Evolutionary conservation across 805 yeast genomes (phyloP), one percentile per base, ranked within the genome.

Genomic region (Metschnikowia santaceciliae): DNA sequence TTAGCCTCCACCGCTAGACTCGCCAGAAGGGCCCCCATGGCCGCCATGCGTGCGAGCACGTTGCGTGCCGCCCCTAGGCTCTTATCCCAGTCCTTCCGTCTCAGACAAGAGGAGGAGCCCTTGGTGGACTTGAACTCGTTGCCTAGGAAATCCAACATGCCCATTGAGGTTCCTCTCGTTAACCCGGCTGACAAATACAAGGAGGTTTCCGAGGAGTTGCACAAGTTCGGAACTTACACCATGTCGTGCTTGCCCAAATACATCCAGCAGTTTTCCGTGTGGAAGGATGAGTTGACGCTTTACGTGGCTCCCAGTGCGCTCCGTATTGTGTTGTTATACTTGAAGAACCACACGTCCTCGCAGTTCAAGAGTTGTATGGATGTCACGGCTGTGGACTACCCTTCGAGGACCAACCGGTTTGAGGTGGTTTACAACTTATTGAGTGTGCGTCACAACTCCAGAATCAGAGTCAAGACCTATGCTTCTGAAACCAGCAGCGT

Each of bases 401-500:
- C 96, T 36, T 76, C 88, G 13, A 82, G 95, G 72, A 77, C 83
- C 45, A 86, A 88, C 74, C 80, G 96, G 66, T 89, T 89, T 64
- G 96, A 89, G 62, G 90, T 89, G 47, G 92, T 89, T 20, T 89
- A 89, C 72, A 88, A 89, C 70, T 66, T 89, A 63, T 77, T 89
- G 59, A 84, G 91, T 39, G 86, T 84, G 46, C 83, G 94, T 64
- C 87, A 83, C 77, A 88, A 88, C 74, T 86, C 96, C 5, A 80
- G 96, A 68, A 86, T 89, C 67, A 79, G 96, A 67, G 90, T 89
- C 63, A 89, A 89, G 75, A 89, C 96, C 13, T 89, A 86, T 61
- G 94, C 96, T 15, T 82, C 84, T 45, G 96, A 89, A 70, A 81
- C 86, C 42, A 77, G 86, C 43, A 81, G 94, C 3, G 95, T 89